These are phyloP conservation scores for Suhomyces sp. DNA, from an alignment of 805 yeast species.

Conservation along the genomic window DNA sequence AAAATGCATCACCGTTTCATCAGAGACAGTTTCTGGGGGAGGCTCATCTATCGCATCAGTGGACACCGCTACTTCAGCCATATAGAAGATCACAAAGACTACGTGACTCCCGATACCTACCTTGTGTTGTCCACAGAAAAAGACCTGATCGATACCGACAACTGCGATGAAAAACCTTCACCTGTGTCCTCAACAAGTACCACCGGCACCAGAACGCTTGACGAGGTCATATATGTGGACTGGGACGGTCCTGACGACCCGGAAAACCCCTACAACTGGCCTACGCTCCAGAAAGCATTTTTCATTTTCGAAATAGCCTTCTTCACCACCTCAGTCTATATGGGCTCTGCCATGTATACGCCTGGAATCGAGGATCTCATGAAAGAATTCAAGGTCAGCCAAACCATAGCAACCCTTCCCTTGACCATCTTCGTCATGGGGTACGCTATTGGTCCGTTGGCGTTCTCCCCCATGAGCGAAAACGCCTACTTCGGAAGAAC, in stretches of 20 bases:
- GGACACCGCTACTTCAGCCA: slow-evolving; percentile 19
- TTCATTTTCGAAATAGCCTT: slow-evolving; percentile 41
- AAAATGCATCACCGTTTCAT: slow-evolving; percentile 20
- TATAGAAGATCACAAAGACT: slow-evolving; percentile 29
- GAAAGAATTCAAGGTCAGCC: slow-evolving; percentile 44
- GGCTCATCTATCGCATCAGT: slow-evolving; percentile 24
- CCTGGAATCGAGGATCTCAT: slow-evolving; percentile 49
- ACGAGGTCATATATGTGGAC: slow-evolving; percentile 14
- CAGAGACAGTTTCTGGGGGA: slow-evolving; percentile 26
- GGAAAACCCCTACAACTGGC: slow-evolving; percentile 60
- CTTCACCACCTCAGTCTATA: slow-evolving; percentile 50
- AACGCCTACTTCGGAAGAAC: slow-evolving; percentile 54
- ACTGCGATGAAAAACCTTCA: too few relatives aligned
- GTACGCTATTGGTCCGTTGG: slow-evolving; percentile 59
- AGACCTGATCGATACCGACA: too few relatives aligned
- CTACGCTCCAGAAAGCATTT: slow-evolving; percentile 35
- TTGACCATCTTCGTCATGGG: slow-evolving; percentile 57
- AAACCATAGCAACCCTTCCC: slow-evolving; percentile 48
- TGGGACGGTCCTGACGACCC: slow-evolving; percentile 51
- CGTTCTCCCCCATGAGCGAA: slow-evolving; percentile 60
- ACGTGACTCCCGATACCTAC: slow-evolving; percentile 34
- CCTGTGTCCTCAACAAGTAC: not conserved
- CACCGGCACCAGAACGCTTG: not conserved
- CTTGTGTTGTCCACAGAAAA: slow-evolving; percentile 5
- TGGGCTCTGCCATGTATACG: slow-evolving; percentile 55